Base-by-base conservation (phyloP, 768 basidiomycete species). In the Pisolithus orientalis region DNA sequence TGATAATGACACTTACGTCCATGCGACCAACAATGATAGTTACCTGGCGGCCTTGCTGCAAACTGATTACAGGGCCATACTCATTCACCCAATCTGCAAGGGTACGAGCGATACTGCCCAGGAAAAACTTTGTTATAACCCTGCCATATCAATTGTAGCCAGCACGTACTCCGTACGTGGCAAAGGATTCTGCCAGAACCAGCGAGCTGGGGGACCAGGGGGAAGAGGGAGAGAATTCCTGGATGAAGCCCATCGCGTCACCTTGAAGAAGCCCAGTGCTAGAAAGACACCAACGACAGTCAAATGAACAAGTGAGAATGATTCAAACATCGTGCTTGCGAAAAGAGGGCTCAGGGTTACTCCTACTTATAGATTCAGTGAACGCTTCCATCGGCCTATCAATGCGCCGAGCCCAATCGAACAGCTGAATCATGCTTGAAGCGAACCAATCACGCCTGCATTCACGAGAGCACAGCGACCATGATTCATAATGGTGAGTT, bases 1-100 rank as follows among this genome's bases (percentile, higher is more conserved):
- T 40, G 42, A 8, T 6, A 9, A 32, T 39, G 28, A 34, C 3
- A 7, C 57, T 6, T 58, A 65, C 63, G 45, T 65, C 56, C 10
- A 59, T 42, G 6, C 63, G 54, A 4, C 59, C 61, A 8, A 66
- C 48, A 28, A 66, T 21, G 31, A 66, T 42, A 39, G 44, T 55
- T 9, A 61, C 21, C 2, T 54, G 28, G 10, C 48, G 58, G 1
- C 82, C 82, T 56, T 77, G 76, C 2, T 78, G 71, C 2, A 85
- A 59, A 0, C 77, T 70, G 53, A 83, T 75, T 1, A 84, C 72
- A 0, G 84, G 82, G 0, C 83, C 84, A 52, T 84, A 84, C 56
- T 74, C 55, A 45, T 77, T 69, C 2, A 77, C 79, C 75, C 79
- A 80, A 48, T 78, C 72, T 39, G 79, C 72, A 40, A 81, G 77